Percentiles rank a stretch among this genome's conserved stretches.
Evolutionary conservation across 371 early-diverging fungal species (phyloP).

Genomic region (Circinella minor): DNA sequence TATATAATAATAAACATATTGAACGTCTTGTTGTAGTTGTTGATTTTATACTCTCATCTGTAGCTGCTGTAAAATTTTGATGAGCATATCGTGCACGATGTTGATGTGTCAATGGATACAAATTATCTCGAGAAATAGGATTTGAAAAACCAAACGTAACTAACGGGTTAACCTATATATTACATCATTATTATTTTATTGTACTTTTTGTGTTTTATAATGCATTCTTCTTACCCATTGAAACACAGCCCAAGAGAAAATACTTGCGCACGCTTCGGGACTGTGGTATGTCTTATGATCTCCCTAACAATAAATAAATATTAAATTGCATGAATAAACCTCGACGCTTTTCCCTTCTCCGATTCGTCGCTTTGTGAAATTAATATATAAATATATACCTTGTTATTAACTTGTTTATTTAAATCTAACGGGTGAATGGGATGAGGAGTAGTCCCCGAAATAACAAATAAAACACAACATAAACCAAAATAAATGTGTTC

Average conservation of each 20-base stretch:
- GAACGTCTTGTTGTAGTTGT: no score
- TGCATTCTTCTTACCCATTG: conserved; percentile 36
- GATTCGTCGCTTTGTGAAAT: no score
- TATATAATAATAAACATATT: conserved; percentile 16
- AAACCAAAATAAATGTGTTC: not conserved
- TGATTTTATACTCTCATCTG: not conserved
- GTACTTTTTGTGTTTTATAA: not conserved
- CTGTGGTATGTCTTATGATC: conserved; percentile 29
- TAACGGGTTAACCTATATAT: conserved; percentile 38
- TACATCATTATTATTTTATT: not conserved
- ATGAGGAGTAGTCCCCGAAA: conserved; percentile 27
- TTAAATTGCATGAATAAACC: not conserved
- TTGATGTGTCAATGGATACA: conserved; percentile 39
- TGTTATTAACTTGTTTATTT: conserved; percentile 21
- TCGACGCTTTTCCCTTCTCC: no score
- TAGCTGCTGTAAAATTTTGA: conserved; percentile 23
- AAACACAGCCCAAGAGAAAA: conserved; percentile 41
- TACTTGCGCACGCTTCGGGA: conserved; percentile 43
- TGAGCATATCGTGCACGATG: conserved; percentile 34
- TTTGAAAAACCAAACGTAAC: conserved; percentile 36
- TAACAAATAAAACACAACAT: conserved; percentile 6
- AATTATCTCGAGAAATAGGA: conserved; percentile 23
- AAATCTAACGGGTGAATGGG: conserved; percentile 40
- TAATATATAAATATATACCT: conserved; percentile 19
- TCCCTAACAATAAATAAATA: not conserved